A percentile compares a stretch with the other conserved stretches of the same genome.
phyloP scores from a whole-genome alignment of 306 rosid species.

The Bauhinia variegata region DNA sequence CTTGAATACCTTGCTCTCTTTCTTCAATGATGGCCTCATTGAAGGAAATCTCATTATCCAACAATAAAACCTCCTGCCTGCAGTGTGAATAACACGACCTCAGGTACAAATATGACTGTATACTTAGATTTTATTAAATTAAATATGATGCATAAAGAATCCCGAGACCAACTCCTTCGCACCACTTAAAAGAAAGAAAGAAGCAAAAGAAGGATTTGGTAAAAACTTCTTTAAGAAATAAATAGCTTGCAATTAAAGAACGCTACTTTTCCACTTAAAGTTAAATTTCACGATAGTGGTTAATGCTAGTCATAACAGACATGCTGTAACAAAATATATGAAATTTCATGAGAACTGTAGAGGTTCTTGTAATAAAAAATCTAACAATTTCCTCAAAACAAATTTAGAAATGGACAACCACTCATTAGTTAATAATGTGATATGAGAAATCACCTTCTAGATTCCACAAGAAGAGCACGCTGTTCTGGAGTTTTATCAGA shows the following conservation, averaged over 20 bases:
- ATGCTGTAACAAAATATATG: no score
- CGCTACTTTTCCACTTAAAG: slow-evolving; percentile 8
- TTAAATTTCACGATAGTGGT: slow-evolving; percentile 2
- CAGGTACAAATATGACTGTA: slow-evolving; percentile 14
- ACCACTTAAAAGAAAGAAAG: slow-evolving; percentile 11
- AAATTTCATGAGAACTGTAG: not conserved
- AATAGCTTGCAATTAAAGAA: not conserved
- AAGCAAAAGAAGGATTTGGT: not conserved
- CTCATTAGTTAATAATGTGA: slow-evolving; percentile 14
- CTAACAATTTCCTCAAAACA: slow-evolving; percentile 14
- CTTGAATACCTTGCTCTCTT: slow-evolving; percentile 97
- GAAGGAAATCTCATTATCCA: slow-evolving; percentile 88
- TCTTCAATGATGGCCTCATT: slow-evolving; percentile 95
- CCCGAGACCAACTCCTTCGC: not conserved
- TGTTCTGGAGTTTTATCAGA: slow-evolving; percentile 71
- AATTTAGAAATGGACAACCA: not conserved
- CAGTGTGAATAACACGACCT: slow-evolving; percentile 34
- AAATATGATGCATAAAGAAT: slow-evolving; percentile 8
- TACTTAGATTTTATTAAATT: slow-evolving; percentile 1
- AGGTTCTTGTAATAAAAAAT: slow-evolving; percentile 22
- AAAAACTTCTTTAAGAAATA: slow-evolving; percentile 22
- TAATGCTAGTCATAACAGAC: no score
- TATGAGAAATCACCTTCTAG: slow-evolving; percentile 70
- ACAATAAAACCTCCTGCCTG: slow-evolving; percentile 87
- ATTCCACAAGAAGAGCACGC: slow-evolving; percentile 79